These are phyloP conservation scores for Suillus occidentalis DNA, from an alignment of 768 basidiomycete genomes.

Conservation along the genomic window DNA sequence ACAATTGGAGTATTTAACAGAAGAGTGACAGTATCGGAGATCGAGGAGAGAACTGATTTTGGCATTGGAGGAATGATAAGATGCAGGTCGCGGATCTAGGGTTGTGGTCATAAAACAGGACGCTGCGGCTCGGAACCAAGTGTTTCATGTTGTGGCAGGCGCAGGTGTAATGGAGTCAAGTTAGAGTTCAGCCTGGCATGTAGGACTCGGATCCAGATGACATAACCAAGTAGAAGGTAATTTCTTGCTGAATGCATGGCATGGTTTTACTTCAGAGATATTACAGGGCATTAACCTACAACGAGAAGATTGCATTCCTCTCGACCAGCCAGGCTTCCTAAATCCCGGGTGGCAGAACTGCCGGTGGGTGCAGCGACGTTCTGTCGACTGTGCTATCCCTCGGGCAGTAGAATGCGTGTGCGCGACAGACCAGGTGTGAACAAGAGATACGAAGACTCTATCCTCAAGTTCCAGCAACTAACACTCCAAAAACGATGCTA, in stretches of 20 bases:
- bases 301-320: background rate
- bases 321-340: background rate
- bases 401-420: background rate
- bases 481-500: conserved; percentile 42
- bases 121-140: too few relatives aligned
- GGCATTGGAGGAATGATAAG: background rate
- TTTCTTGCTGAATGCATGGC: background rate
- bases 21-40: conserved; percentile 16
- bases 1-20: conserved; percentile 27
- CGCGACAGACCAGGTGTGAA: background rate
- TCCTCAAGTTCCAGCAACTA: conserved; percentile 32
- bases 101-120: background rate
- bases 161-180: background rate
- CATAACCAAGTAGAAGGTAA: background rate
- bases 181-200: background rate
- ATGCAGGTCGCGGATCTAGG: background rate
- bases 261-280: background rate
- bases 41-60: conserved; percentile 14
- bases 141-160: background rate
- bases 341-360: background rate
- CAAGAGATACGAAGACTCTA: background rate
- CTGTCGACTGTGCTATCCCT: background rate
- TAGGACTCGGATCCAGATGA: background rate
- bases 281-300: background rate
- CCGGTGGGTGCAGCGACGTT: background rate